Evolutionary conservation across 2,329 filamentous ascomycete genomes (phyloP).

Genomic region (Colletotrichum navitas): DNA sequence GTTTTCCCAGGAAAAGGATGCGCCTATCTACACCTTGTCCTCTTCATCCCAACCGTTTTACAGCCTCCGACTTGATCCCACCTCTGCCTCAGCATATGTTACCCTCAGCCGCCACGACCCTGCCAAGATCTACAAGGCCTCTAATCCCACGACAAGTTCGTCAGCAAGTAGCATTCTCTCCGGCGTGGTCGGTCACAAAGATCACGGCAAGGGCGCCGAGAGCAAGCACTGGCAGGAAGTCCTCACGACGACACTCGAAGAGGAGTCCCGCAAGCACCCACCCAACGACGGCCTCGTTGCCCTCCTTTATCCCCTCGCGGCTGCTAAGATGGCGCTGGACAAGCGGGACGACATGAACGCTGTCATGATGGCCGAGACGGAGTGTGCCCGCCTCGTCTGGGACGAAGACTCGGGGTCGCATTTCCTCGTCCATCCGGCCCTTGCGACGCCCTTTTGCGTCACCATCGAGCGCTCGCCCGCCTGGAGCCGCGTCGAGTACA

Average conservation of each 20-base stretch:
- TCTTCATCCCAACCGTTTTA: constrained; percentile 75
- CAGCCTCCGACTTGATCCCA: constrained; percentile 73
- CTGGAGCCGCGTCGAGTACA: constrained; percentile 73
- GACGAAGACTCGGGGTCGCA: constrained; percentile 70
- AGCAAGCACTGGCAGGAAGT: constrained; percentile 69
- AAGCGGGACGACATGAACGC: constrained; percentile 70
- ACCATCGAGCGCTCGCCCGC: constrained; percentile 69
- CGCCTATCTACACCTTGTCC: constrained; percentile 75
- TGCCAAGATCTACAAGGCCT: constrained; percentile 65
- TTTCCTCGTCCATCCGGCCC: constrained; percentile 73
- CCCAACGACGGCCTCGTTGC: constrained; percentile 75
- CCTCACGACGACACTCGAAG: constrained; percentile 69
- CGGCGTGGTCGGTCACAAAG: constrained; percentile 49
- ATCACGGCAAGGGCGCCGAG: constrained; percentile 50
- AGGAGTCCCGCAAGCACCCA: constrained; percentile 63
- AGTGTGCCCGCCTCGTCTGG: constrained; percentile 80
- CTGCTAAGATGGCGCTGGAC: constrained; percentile 73
- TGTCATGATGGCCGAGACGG: constrained; percentile 73
- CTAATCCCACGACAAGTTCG: constrained; percentile 48
- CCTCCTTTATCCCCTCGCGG: constrained; percentile 75
- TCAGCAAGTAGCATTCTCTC: constrained; percentile 50
- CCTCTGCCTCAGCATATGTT: constrained; percentile 72
- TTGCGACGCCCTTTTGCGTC: constrained; percentile 73
- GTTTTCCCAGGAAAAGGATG: constrained; percentile 67
- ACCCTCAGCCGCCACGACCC: constrained; percentile 72